Base-by-base conservation (phyloP, 2,329 filamentous ascomycete species). In the Colletotrichum eremochloae region DNA sequence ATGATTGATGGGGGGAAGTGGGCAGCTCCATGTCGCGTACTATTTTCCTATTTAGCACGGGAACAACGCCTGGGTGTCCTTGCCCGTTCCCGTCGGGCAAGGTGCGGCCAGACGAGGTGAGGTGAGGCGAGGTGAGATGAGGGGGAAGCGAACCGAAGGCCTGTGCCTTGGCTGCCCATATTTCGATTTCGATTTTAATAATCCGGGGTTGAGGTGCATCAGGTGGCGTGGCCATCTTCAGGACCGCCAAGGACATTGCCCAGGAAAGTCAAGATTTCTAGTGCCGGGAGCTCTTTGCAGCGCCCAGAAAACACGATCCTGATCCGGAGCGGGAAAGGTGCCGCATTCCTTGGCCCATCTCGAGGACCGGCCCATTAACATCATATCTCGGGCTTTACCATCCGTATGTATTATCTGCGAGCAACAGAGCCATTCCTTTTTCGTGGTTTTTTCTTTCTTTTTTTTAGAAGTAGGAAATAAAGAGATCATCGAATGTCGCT, bases 211-310 rank as follows among this genome's bases (percentile, higher is more conserved):
- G 18, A 12, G 52, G 52, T 61, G 40, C 24, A 33, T 61, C 42
- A 48, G 2, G 58, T 61, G 40, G 15, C 40, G 14, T n/a, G 24
- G 29, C 6, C 3, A 12, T 48, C 29, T 48, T 2, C 58, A 1
- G 9, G 18, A 29, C 24, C 33, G 46, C 44, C 53, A 44, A 38
- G 61, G 36, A n/a, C 38, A 52, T 65, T n/a, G 62, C 46, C 46
- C 36, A 67, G 63, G 42, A 20, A 61, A 71, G 63, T 71, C 57
- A 57, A 71, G 63, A 67, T 31, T 50, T 64, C 33, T 48, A 53
- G 36, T 53, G 31, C 63, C 20, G 46, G 33, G 12, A 9, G 42
- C 40, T 33, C n/a, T 57, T n/a, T 56, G 48, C 68, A 67, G 63
- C 46, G 67, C 67, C 62, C n/a, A 66, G 42, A 12, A 61, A 40